These are phyloP conservation scores for Pythium biforme DNA, from an alignment of 352 stramenopile species.

Conservation along the genomic window DNA sequence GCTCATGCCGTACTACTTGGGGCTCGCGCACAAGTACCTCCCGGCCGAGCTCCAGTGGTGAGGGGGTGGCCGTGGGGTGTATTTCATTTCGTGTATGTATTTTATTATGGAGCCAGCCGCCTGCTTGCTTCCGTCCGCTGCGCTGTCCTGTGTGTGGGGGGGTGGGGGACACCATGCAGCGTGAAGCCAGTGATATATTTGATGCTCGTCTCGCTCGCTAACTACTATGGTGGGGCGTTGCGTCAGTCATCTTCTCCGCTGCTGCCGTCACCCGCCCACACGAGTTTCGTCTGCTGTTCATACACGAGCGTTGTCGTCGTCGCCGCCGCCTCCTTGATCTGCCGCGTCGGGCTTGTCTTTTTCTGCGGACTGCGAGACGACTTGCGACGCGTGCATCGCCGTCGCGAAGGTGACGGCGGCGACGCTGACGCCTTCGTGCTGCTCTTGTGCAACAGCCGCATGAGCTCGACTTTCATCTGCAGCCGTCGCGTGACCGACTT, in stretches of 20 bases:
- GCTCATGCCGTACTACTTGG: slow-evolving; percentile 64
- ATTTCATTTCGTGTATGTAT: slow-evolving; percentile 1
- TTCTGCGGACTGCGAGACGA: slow-evolving; percentile 16
- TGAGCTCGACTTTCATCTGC: slow-evolving; percentile 36
- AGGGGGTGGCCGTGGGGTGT: slow-evolving; percentile 14
- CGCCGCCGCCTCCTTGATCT: neutral
- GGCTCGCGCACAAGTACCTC: slow-evolving; percentile 72
- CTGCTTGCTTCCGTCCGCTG: neutral
- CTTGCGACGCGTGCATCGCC: slow-evolving; percentile 1
- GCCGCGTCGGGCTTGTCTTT: neutral
- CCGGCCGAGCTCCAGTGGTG: slow-evolving; percentile 69
- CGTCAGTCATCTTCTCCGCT: neutral
- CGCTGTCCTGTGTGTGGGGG: too few relatives aligned
- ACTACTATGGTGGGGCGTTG: too few relatives aligned
- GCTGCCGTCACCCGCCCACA: neutral
- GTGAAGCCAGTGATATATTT: too few relatives aligned
- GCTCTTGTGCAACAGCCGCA: slow-evolving; percentile 22
- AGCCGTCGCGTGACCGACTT: slow-evolving; percentile 17
- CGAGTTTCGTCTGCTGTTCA: neutral
- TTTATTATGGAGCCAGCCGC: slow-evolving; percentile 12
- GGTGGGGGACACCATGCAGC: too few relatives aligned
- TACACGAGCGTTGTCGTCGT: neutral
- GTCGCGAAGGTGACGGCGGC: slow-evolving; percentile 1
- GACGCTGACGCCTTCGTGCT: too few relatives aligned
- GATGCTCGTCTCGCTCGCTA: too few relatives aligned